Base-by-base conservation (phyloP, 768 basidiomycete genomes). In the Antrodiella citrinella region DNA sequence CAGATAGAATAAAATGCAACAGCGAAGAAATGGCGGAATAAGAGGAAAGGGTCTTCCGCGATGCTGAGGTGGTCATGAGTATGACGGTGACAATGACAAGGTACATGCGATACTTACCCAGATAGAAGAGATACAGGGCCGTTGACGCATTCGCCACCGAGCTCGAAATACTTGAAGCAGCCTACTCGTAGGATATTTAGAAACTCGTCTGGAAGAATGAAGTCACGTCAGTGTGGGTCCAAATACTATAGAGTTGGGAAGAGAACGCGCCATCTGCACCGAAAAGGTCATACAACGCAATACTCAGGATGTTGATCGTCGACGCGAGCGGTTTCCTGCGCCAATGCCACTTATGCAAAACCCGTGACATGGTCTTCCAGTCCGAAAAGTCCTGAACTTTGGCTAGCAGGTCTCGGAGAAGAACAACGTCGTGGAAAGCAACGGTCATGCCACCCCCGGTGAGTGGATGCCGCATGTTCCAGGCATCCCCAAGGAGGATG, bases 401-500 rank as follows among this genome's bases (percentile, higher is more conserved):
- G 1, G 68, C 69, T 0, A 96, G 70, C 51, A 90, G 69, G 13
- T 78, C 68, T 26, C 81, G 67, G 12, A 98, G 74, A 25, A 88
- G 56, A 12, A 91, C 84, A 3, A 87, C 86, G 57, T 98, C 96
- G 60, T 82, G 76, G 44, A 98, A 71, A 2, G 92, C 93, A 35
- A 97, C 95, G 0, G 93, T 94, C 96, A 99, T 99, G 4, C 96
- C 96, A 10, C 93, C 92, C 4, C 96, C 96, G 0, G 96, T 99
- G 19, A 99, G 75, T 1, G 96, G 96, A 66, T 99, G 96, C 0
- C 96, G 88, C 94, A 98, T 98, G 64, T 98, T 99, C 86, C 91
- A 95, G 2, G 95, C 83, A 63, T 98, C 96, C 1, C 96, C 96
- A 26, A 96, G 72, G 54, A 98, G 80, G 51, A 99, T 69, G 9